Base-by-base conservation (phyloP, 2,329 filamentous ascomycete species). In the Parastagonospora nodorum region DNA sequence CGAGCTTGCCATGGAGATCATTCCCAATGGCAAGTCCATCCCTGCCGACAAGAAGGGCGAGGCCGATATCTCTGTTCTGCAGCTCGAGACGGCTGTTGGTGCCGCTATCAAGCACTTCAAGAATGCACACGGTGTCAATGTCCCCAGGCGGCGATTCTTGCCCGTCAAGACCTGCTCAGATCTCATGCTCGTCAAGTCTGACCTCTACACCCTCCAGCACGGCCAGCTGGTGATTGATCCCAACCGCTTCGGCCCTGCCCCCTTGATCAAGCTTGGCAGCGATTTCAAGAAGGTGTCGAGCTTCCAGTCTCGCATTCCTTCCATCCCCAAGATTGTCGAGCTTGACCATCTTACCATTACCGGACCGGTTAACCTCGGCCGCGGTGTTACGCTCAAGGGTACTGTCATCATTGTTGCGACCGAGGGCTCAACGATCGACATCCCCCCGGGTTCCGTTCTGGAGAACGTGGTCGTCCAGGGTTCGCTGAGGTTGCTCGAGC, bases 271-370 rank as follows among this genome's bases (percentile, higher is more conserved):
- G 88, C 89, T 99, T 47, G 94, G 94, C 67, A 87, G 87, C 71
- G 94, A 99, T 84, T 99, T 99, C 87, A 99, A 99, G 89, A 99
- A 99, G 87, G 94, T 99, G 33, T 97, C 93, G 1, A 94, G 92
- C 81, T 95, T 95, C 84, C 88, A 92, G 80, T 88, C 90, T 78
- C 88, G 88, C 73, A 92, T 95, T 64, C 83, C 88, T 9, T 91
- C 88, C 59, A 95, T 95, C 68, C 90, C 90, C 71, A 92, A 90
- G 84, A 92, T 95, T 66, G 86, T 94, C 62, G 90, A 95, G 81
- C 85, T 94, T 42, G 90, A 95, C 72, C 94, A 99, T 75, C 85
- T 99, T 53, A 99, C 94, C 72, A 96, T 99, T 68, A 99, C 94
- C 31, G 94, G 94, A 72, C 91, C 92, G 38, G 94, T 99, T 76